Percentiles rank a stretch among this genome's conserved stretches.
phyloP scores from a whole-genome alignment of 2,329 filamentous ascomycete genomes.

The Arthrocladium fulminans region DNA sequence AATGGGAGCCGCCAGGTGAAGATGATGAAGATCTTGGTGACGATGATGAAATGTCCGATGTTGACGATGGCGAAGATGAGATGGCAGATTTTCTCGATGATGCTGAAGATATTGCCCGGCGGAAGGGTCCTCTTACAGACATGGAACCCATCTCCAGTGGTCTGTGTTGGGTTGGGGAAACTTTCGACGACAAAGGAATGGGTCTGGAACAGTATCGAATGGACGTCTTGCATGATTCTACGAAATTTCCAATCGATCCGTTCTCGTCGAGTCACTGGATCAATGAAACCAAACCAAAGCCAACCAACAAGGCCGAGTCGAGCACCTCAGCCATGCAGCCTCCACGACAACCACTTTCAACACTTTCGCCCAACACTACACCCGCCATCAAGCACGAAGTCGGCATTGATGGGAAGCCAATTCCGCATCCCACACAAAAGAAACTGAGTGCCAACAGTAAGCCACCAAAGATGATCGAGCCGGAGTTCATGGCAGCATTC shows the following conservation, averaged over 20 bases:
- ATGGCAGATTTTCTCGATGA: slow-evolving; percentile 88
- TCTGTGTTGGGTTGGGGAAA: slow-evolving; percentile 67
- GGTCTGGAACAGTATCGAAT: slow-evolving; percentile 57
- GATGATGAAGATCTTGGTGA: slow-evolving; percentile 61
- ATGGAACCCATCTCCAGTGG: slow-evolving; percentile 71
- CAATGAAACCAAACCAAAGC: slow-evolving; percentile 16
- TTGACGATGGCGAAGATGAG: slow-evolving; percentile 64
- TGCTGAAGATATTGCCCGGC: slow-evolving; percentile 60
- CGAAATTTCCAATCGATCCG: slow-evolving; percentile 59
- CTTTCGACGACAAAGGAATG: slow-evolving; percentile 35
- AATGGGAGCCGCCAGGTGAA: slow-evolving; percentile 63
- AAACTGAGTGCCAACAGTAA: slow-evolving; percentile 10
- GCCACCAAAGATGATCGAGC: slow-evolving; percentile 38
- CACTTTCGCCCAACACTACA: slow-evolving; percentile 15
- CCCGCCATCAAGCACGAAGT: slow-evolving; percentile 1
- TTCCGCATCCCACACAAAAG: neutral
- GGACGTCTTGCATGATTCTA: slow-evolving; percentile 41
- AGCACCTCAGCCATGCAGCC: slow-evolving; percentile 22
- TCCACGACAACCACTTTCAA: slow-evolving; percentile 22
- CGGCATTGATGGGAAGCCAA: slow-evolving; percentile 2
- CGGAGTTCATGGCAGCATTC: slow-evolving; percentile 56
- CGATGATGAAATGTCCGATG: slow-evolving; percentile 53
- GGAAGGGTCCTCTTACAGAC: slow-evolving; percentile 53
- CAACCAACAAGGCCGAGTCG: slow-evolving; percentile 15
- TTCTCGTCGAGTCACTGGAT: slow-evolving; percentile 76